phyloP scores from a whole-genome alignment of 2,329 filamentous ascomycete genomes.

The Penicillium psychrosexuale region DNA sequence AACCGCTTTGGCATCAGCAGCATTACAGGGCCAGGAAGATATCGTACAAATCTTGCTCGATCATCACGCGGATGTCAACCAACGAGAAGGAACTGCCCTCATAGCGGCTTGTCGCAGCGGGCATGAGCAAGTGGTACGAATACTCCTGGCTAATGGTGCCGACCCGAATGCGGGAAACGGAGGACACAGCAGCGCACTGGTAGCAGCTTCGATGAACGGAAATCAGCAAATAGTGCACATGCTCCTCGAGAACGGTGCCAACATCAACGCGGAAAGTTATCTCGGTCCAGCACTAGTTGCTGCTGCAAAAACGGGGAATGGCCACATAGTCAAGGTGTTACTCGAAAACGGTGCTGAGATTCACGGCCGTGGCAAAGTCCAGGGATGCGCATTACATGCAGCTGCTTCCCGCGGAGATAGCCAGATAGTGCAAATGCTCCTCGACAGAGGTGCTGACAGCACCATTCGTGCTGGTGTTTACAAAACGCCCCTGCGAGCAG shows the following conservation, averaged over 20 bases:
- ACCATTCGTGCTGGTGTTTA: background rate
- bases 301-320: too few species aligned
- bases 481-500: background rate
- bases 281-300: too few species aligned
- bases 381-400: too few species aligned
- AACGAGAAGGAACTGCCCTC: background rate
- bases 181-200: background rate
- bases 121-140: background rate
- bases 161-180: background rate
- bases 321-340: too few species aligned
- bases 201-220: background rate
- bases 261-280: too few species aligned
- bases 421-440: background rate
- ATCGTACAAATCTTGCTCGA: background rate
- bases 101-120: too few species aligned
- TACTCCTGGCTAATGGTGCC: constrained; percentile 1
- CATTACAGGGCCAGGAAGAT: background rate
- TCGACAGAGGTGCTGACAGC: background rate
- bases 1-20: background rate
- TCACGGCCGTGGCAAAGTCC: too few species aligned
- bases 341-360: too few species aligned
- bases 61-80: background rate
- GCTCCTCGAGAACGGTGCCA: background rate
- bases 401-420: too few species aligned
- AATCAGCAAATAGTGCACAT: background rate